phyloP scores from a whole-genome alignment of 768 basidiomycete genomes.

The Polyporus arcularius region DNA sequence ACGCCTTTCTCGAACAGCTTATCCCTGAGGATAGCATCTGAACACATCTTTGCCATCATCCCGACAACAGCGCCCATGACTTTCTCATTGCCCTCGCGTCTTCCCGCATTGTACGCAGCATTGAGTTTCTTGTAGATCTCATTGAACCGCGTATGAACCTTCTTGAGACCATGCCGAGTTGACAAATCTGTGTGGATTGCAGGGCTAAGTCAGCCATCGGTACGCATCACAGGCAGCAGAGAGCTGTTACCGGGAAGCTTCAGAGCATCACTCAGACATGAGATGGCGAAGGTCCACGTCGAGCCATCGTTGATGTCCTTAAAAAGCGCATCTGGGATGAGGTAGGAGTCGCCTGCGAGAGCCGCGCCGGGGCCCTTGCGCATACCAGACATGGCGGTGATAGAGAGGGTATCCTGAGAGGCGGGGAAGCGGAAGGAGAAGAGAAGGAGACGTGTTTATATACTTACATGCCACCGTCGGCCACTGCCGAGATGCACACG shows the following conservation, averaged over 20 bases:
- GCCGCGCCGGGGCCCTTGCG: background rate
- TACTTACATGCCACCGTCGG: too few species aligned
- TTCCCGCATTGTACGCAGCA: slow-evolving; percentile 40
- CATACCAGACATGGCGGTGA: background rate
- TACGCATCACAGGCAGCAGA: background rate
- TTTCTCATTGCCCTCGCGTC: slow-evolving; percentile 43
- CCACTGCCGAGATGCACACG: too few species aligned
- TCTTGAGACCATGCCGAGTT: slow-evolving; percentile 60
- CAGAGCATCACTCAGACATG: slow-evolving; percentile 49
- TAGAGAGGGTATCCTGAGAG: too few species aligned
- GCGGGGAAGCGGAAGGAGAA: too few species aligned
- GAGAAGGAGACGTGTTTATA: too few species aligned
- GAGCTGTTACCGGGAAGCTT: slow-evolving; percentile 49
- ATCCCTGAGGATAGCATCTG: slow-evolving; percentile 59
- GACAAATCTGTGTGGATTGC: slow-evolving; percentile 45
- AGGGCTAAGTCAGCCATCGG: background rate
- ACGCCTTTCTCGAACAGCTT: slow-evolving; percentile 59
- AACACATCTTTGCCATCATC: slow-evolving; percentile 65
- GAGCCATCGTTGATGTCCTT: slow-evolving; percentile 48
- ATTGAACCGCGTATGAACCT: slow-evolving; percentile 59
- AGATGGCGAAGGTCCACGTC: slow-evolving; percentile 49
- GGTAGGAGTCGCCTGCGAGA: background rate
- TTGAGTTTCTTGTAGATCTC: slow-evolving; percentile 52
- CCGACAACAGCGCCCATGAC: slow-evolving; percentile 58
- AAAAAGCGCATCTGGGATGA: slow-evolving; percentile 30